A percentile compares a stretch with the other conserved stretches of the same genome.
These are phyloP conservation scores for Phytophthora hybrid DNA, from an alignment of 352 stramenopile genomes.

Conservation along the genomic window DNA sequence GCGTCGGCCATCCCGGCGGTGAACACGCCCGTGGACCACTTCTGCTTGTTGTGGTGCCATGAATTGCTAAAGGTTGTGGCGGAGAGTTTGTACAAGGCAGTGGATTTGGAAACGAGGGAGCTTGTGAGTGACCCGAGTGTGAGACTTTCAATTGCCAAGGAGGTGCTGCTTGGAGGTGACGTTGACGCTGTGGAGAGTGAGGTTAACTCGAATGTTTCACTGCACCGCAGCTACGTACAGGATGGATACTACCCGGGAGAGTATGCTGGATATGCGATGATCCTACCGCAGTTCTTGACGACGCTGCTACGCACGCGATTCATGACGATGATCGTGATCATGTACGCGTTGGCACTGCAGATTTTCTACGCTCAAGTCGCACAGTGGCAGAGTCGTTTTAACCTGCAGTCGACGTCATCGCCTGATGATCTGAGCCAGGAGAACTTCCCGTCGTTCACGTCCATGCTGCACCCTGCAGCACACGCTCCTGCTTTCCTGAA, in stretches of 20 bases:
- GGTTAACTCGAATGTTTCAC: conserved; percentile 31
- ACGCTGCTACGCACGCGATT: conserved; percentile 60
- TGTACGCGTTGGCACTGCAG: conserved; percentile 72
- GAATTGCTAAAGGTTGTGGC: conserved; percentile 77
- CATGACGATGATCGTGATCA: conserved; percentile 59
- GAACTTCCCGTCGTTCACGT: conserved; percentile 65
- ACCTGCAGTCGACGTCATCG: conserved; percentile 44
- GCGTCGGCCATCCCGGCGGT: conserved; percentile 74
- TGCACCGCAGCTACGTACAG: conserved; percentile 59
- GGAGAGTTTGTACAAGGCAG: conserved; percentile 63
- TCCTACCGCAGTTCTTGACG: conserved; percentile 60
- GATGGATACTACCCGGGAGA: conserved; percentile 63
- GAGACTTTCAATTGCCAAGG: conserved; percentile 55
- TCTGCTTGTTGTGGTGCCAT: conserved; percentile 89
- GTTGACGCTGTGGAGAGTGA: conserved; percentile 20
- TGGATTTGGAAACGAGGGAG: conserved; percentile 57
- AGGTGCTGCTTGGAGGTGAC: conserved; percentile 46
- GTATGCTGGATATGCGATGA: conserved; percentile 51
- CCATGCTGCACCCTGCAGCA: conserved; percentile 59
- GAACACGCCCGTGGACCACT: conserved; percentile 74
- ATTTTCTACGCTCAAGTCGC: conserved; percentile 73
- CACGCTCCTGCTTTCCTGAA: conserved; percentile 56
- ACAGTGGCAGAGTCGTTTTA: conserved; percentile 75
- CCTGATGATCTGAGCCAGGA: conserved; percentile 37
- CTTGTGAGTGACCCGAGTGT: conserved; percentile 50